phyloP scores from a whole-genome alignment of 208 protist species.

The Tritrichomonas musculus region DNA sequence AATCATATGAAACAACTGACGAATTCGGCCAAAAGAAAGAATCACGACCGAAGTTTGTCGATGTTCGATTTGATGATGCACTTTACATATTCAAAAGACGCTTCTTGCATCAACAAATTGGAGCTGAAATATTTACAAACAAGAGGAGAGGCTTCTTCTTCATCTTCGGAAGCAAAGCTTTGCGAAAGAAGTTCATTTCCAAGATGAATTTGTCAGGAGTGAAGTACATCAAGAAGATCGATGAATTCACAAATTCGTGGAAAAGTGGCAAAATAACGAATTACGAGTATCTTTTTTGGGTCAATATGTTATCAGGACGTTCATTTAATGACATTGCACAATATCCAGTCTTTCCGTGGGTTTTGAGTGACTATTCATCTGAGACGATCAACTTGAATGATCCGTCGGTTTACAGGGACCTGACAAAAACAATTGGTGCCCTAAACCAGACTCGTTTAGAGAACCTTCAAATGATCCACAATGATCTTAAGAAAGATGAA shows the following conservation, averaged over 20 bases:
- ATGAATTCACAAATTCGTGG: neutral
- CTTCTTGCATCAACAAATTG: neutral
- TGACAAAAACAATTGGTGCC: neutral
- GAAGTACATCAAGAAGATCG: neutral
- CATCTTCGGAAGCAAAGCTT: neutral
- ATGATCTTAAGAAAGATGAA: neutral
- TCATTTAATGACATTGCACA: neutral
- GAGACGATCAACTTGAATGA: neutral
- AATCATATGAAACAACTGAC: no score
- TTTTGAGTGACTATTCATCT: conserved; percentile 50
- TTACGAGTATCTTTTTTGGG: neutral
- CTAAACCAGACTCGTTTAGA: neutral
- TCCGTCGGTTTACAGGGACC: neutral
- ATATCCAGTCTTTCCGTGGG: conserved; percentile 48
- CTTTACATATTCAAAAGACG: neutral
- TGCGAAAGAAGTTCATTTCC: neutral
- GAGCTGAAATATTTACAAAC: neutral
- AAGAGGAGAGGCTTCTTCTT: neutral
- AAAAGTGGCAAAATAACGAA: neutral
- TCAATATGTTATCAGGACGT: neutral
- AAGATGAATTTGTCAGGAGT: no score
- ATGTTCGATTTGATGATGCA: neutral
- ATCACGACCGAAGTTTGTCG: neutral
- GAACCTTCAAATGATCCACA: neutral
- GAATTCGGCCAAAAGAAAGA: no score